Evolutionary conservation across 2,329 filamentous ascomycete species (phyloP).

Genomic region (Knoxdaviesia proteae): DNA sequence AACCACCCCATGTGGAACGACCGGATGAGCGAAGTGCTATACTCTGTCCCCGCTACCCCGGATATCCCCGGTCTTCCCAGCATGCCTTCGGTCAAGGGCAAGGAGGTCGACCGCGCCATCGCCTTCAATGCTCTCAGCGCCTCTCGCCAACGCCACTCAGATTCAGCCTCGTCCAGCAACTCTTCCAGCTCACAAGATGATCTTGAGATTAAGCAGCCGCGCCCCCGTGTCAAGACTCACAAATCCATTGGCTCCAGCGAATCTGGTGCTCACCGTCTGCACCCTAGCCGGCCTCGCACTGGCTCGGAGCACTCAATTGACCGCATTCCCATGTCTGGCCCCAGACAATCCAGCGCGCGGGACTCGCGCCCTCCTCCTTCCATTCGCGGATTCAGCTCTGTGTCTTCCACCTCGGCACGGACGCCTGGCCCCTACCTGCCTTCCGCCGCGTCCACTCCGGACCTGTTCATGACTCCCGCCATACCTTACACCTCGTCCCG

Average conservation of each 20-base stretch:
- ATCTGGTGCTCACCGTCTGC: constrained; percentile 7
- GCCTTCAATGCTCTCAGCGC: constrained; percentile 12
- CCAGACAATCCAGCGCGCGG: not conserved
- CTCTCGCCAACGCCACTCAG: not conserved
- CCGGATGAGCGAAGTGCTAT: constrained; percentile 12
- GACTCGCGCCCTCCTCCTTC: not conserved
- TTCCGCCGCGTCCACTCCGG: too few species aligned
- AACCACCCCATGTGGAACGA: constrained; percentile 12
- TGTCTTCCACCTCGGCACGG: too few species aligned
- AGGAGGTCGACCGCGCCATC: constrained; percentile 16
- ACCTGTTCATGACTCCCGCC: too few species aligned
- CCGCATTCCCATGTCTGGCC: not conserved
- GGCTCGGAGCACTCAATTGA: constrained; percentile 12
- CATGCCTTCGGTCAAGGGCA: constrained; percentile 18
- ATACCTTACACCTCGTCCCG: too few species aligned
- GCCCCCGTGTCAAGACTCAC: constrained; percentile 4
- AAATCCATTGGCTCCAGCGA: constrained; percentile 4
- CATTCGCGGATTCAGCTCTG: not conserved
- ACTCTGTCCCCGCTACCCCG: constrained; percentile 10
- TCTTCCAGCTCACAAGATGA: constrained; percentile 19
- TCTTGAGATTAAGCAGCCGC: constrained; percentile 14
- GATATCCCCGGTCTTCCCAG: constrained; percentile 8
- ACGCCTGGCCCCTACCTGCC: too few species aligned
- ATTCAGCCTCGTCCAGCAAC: constrained; percentile 14
- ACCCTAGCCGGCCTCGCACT: constrained; percentile 11